These are phyloP conservation scores for Wickerhamiella dianesei DNA, from an alignment of 805 yeast species.

Conservation along the genomic window DNA sequence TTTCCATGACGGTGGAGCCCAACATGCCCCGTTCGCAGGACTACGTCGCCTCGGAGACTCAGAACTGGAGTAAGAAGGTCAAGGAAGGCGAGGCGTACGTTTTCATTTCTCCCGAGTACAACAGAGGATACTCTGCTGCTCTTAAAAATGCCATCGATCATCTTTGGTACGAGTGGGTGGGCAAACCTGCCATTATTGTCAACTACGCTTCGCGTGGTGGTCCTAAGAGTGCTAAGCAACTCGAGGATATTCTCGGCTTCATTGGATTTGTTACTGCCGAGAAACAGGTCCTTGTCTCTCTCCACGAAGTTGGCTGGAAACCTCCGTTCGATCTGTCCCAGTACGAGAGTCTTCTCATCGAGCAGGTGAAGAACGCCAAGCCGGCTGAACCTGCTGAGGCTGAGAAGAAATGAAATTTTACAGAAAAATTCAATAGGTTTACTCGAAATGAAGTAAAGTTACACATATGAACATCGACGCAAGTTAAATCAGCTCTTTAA, in stretches of 20 bases:
- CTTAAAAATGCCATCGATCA: constrained; percentile 30
- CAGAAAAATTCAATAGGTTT: too few relatives aligned
- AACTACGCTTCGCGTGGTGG: constrained; percentile 27
- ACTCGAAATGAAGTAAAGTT: too few relatives aligned
- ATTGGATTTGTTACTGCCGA: neutral
- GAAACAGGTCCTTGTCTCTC: neutral
- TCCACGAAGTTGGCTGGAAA: neutral
- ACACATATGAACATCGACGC: too few relatives aligned
- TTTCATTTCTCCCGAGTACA: constrained; percentile 30
- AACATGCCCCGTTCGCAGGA: constrained; percentile 20
- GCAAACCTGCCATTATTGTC: constrained; percentile 26
- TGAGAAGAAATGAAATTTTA: neutral
- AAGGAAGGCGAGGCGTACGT: constrained; percentile 21
- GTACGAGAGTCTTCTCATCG: neutral
- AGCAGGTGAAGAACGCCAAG: neutral
- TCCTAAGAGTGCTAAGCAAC: constrained; percentile 18
- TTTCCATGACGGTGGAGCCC: constrained; percentile 26
- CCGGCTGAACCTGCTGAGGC: neutral
- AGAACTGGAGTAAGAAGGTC: constrained; percentile 23
- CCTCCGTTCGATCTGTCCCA: neutral
- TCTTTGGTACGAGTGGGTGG: constrained; percentile 26
- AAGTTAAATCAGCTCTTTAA: too few relatives aligned
- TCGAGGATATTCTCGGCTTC: constrained; percentile 7
- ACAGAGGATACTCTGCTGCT: constrained; percentile 28
- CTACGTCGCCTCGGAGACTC: constrained; percentile 15